Conservation (phyloP, 164 flowering plant species). For the Cinnamomum micranthum region DNA sequence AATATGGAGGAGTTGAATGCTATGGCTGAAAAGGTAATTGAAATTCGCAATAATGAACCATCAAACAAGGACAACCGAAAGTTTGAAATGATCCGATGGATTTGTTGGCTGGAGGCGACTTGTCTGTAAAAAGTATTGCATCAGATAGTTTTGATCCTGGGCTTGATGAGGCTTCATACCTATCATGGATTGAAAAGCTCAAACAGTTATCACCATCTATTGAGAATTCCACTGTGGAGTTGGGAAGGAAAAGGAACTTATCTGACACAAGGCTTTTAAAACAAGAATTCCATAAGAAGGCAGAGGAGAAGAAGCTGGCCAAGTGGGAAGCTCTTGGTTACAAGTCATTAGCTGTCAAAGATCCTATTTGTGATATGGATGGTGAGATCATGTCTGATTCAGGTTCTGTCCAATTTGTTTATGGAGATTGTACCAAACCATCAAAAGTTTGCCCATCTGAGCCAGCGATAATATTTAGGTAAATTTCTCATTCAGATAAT, state of each 20-base stretch:
- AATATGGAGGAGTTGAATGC: conserved; percentile 37
- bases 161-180: conserved; percentile 79
- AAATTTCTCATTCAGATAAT: conserved; percentile 7
- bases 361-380: conserved; percentile 32
- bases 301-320: conserved; percentile 68
- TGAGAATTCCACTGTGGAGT: conserved; percentile 26
- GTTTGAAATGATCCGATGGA: conserved; percentile 47
- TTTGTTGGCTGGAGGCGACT: conserved; percentile 25
- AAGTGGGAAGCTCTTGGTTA: conserved; percentile 91
- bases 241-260: conserved; percentile 34
- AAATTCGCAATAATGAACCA: conserved; percentile 41
- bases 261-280: conserved; percentile 42
- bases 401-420: conserved; percentile 80
- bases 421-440: conserved; percentile 89
- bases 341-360: conserved; percentile 56
- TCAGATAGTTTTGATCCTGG: conserved; percentile 37
- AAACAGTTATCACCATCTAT: conserved; percentile 44
- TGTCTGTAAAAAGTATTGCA: conserved; percentile 18
- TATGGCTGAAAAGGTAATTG: conserved; percentile 59
- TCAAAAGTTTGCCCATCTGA: conserved; percentile 53
- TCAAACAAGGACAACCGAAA: conserved; percentile 40
- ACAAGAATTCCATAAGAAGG: conserved; percentile 64
- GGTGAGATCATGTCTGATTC: conserved; percentile 41
- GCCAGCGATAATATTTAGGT: conserved; percentile 81
- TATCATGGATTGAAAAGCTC: conserved; percentile 81